Conservation (phyloP, 2,329 filamentous ascomycete genomes). For the Chaetomium olivaceum region DNA sequence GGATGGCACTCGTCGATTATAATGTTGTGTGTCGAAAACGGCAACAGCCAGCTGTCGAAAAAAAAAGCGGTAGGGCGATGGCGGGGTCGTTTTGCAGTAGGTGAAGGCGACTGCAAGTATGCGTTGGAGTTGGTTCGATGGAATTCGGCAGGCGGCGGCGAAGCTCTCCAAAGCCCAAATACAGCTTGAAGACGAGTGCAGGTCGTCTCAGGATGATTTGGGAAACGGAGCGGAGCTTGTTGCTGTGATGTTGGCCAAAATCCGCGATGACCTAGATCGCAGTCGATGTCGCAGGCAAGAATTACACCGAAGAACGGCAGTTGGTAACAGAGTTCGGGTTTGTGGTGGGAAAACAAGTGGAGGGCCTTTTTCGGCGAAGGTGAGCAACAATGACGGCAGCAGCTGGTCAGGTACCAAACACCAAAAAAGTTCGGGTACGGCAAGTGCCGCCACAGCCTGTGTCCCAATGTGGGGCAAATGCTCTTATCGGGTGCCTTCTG, state of each 20-base stretch:
- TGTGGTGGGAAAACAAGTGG: slow-evolving; percentile 22
- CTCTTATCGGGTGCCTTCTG: background rate
- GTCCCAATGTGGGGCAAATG: slow-evolving; percentile 25
- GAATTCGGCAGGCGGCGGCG: slow-evolving; percentile 17
- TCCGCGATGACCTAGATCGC: slow-evolving; percentile 3
- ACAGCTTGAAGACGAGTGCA: slow-evolving; percentile 35
- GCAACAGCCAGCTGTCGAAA: slow-evolving; percentile 2
- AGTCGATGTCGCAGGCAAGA: slow-evolving; percentile 20
- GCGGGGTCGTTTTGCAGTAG: slow-evolving; percentile 1
- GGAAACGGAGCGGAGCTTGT: slow-evolving; percentile 10
- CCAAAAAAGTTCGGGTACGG: slow-evolving; percentile 30
- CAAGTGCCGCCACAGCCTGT: slow-evolving; percentile 27
- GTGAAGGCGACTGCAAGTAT: slow-evolving; percentile 11
- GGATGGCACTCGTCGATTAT: background rate
- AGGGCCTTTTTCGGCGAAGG: slow-evolving; percentile 29
- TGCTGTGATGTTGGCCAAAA: slow-evolving; percentile 9
- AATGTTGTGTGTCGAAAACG: slow-evolving; percentile 5
- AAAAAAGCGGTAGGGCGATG: slow-evolving; percentile 1
- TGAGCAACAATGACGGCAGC: slow-evolving; percentile 32
- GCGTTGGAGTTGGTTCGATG: slow-evolving; percentile 6
- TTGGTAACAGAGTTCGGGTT: slow-evolving; percentile 22
- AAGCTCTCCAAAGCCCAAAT: slow-evolving; percentile 27
- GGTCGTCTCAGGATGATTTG: slow-evolving; percentile 31
- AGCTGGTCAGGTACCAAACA: slow-evolving; percentile 34
- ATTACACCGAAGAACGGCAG: slow-evolving; percentile 17